A percentile compares a stretch with the other conserved stretches of the same genome.
phyloP scores from a whole-genome alignment of 2,329 filamentous ascomycete species.

The Colletotrichum musicola region DNA sequence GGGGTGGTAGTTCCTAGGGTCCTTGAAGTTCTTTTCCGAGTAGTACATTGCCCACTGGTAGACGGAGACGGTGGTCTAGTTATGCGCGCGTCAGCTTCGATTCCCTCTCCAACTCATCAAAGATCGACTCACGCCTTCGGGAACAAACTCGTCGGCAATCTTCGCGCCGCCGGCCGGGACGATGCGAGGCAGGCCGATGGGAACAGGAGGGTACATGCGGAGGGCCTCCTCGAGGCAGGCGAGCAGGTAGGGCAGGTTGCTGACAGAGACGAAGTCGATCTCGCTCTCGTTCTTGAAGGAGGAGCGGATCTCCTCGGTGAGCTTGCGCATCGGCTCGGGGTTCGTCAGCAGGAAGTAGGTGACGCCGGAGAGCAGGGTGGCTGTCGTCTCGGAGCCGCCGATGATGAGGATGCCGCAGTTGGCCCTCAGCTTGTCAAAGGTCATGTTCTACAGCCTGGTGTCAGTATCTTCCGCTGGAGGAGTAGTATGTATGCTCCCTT shows the following conservation, averaged over 20 bases:
- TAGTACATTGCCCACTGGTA: constrained; percentile 51
- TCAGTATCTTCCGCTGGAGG: no score
- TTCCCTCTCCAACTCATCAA: fast-evolving
- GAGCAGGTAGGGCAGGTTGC: constrained; percentile 52
- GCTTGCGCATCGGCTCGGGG: constrained; percentile 45
- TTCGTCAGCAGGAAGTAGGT: constrained; percentile 48
- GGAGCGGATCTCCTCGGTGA: constrained; percentile 54
- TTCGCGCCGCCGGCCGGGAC: constrained; percentile 49
- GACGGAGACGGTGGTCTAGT: constrained; percentile 53
- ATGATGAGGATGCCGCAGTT: constrained; percentile 44
- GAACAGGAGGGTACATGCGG: constrained; percentile 52
- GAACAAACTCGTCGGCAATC: constrained; percentile 48
- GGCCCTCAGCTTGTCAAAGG: constrained; percentile 34
- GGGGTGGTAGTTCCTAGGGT: constrained; percentile 51
- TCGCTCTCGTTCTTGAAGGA: constrained; percentile 50
- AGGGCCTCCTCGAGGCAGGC: constrained; percentile 58
- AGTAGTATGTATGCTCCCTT: no score
- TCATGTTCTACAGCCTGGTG: constrained; percentile 7
- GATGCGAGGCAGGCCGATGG: constrained; percentile 44
- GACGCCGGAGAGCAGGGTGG: constrained; percentile 46
- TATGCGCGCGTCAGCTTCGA: neutral
- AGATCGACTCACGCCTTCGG: constrained; percentile 45
- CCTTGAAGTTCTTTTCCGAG: constrained; percentile 47
- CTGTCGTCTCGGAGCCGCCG: constrained; percentile 52
- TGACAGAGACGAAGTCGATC: constrained; percentile 50